These are phyloP conservation scores for Carex kokanica DNA, from an alignment of 176 grass and related monocot genomes.

Conservation along the genomic window DNA sequence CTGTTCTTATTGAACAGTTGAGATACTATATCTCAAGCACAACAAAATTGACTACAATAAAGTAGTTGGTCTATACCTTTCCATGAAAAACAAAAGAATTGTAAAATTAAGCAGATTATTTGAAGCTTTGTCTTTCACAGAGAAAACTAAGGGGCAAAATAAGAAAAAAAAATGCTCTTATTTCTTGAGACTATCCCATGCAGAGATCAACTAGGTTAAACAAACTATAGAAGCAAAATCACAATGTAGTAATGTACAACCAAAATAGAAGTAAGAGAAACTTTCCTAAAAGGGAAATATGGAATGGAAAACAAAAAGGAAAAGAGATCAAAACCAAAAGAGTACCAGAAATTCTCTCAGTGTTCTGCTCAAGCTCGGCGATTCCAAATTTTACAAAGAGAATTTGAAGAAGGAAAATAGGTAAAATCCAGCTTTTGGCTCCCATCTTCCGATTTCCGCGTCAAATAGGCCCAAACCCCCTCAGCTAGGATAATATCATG, in stretches of 20 bases:
- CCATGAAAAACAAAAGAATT: not conserved
- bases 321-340: not conserved
- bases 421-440: slow-evolving; percentile 20
- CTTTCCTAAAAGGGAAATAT: not conserved
- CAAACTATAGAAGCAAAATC: not conserved
- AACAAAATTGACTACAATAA: not conserved
- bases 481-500: not conserved
- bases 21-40: not conserved
- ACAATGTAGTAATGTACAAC: not conserved
- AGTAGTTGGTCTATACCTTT: not conserved
- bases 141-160: not conserved
- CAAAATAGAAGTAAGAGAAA: slow-evolving; percentile 10
- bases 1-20: not conserved
- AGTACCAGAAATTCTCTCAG: slow-evolving; percentile 28
- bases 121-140: not conserved
- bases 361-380: slow-evolving; percentile 25
- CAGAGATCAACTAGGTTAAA: not conserved
- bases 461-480: slow-evolving; percentile 10
- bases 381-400: not conserved
- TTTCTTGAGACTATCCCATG: not conserved
- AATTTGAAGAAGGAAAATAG: slow-evolving; percentile 16
- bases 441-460: slow-evolving; percentile 5
- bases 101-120: not conserved
- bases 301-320: not conserved
- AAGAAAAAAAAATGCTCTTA: not conserved